phyloP scores from a whole-genome alignment of 306 rosid genomes.

The Trichosanthes truncata region DNA sequence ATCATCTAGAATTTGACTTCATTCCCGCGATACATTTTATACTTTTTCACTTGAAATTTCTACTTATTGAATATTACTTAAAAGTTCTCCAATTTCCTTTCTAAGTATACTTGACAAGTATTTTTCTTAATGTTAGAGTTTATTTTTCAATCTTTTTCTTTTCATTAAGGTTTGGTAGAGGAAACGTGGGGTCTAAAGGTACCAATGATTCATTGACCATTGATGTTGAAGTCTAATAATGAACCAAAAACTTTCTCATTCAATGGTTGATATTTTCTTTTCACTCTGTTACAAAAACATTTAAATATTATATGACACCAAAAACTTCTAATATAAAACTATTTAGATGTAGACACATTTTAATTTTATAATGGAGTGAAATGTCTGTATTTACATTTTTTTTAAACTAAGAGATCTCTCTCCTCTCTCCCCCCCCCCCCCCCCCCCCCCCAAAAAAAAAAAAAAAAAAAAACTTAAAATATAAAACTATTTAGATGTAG shows the following conservation, averaged over 20 bases:
- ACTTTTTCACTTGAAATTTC: no score
- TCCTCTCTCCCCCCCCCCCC: no score
- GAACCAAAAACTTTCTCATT: neutral
- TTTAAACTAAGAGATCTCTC: no score
- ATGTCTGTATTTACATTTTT: neutral
- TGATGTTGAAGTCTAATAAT: neutral
- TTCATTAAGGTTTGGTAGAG: neutral
- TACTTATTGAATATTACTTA: no score
- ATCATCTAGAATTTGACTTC: no score
- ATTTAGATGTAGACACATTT: neutral
- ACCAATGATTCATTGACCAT: constrained; percentile 4
- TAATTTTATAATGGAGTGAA: neutral
- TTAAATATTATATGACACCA: neutral
- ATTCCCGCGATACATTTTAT: no score
- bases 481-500: no score
- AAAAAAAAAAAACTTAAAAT: no score
- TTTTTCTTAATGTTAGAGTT: neutral
- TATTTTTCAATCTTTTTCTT: neutral
- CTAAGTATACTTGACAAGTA: no score
- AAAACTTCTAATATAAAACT: neutral
- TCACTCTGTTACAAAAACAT: neutral
- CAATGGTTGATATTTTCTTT: neutral
- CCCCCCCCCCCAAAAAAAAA: no score
- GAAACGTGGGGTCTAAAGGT: neutral
- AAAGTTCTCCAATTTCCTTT: no score